Evolutionary conservation across 2,329 filamentous ascomycete genomes (phyloP).

Genomic region (Cladophialophora chaetospira): DNA sequence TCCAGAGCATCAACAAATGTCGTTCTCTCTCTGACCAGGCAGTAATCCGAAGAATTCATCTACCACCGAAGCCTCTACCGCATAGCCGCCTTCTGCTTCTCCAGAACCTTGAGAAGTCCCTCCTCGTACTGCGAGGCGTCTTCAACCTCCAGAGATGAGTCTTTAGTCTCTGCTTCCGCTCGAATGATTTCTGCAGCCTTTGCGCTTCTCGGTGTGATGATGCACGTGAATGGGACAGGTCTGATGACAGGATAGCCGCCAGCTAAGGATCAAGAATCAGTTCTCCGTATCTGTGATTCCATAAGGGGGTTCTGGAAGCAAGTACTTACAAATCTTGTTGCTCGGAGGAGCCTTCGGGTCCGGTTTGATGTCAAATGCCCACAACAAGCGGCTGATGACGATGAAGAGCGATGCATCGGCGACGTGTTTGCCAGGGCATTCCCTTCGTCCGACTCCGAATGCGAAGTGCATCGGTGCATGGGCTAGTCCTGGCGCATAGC

Average conservation of each 20-base stretch:
- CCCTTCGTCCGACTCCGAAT: constrained; percentile 56
- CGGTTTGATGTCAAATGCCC: constrained; percentile 35
- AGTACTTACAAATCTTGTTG: constrained; percentile 9
- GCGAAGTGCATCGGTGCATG: constrained; percentile 46
- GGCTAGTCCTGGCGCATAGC: constrained; percentile 42
- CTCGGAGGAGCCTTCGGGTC: constrained; percentile 7
- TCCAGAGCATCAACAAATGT: no score
- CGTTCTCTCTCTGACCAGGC: no score
- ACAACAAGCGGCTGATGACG: constrained; percentile 60
- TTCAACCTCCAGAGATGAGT: background rate
- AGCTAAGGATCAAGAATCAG: background rate
- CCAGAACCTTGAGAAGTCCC: background rate
- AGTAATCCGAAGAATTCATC: no score
- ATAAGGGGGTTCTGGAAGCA: background rate
- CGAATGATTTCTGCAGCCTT: background rate
- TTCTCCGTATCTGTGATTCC: background rate
- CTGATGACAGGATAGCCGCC: background rate
- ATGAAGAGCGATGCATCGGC: constrained; percentile 48
- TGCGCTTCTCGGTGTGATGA: constrained; percentile 6
- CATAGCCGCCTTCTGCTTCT: no score
- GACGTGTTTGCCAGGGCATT: constrained; percentile 38
- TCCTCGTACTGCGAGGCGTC: constrained; percentile 9
- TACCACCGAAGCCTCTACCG: no score
- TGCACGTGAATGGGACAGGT: constrained; percentile 1
- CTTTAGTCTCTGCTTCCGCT: background rate